phyloP scores from a whole-genome alignment of 2,329 filamentous ascomycete species.

The Thelonectria discophora region DNA sequence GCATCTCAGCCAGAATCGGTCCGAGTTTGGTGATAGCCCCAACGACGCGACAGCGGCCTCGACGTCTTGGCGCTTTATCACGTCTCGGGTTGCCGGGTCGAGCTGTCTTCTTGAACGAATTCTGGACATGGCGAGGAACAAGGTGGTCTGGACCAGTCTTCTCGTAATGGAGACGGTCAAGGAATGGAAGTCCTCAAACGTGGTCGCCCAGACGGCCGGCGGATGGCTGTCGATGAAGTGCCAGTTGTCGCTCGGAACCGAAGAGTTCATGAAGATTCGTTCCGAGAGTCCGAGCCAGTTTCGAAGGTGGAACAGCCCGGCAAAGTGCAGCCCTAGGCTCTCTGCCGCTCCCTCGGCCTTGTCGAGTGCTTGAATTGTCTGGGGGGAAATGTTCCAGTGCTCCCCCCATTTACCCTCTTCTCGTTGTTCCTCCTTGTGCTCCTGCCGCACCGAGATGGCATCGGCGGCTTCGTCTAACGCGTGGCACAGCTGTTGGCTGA shows the following conservation, averaged over 20 bases:
- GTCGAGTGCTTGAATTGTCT: constrained; percentile 46
- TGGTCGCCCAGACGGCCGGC: constrained; percentile 78
- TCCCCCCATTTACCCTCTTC: constrained; percentile 70
- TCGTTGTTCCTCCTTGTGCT: constrained; percentile 65
- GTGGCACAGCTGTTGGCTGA: constrained; percentile 71
- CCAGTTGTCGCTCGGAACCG: constrained; percentile 73
- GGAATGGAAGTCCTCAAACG: constrained; percentile 78
- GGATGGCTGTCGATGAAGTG: constrained; percentile 63
- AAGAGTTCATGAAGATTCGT: constrained; percentile 78
- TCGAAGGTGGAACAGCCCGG: constrained; percentile 65
- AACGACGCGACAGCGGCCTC: constrained; percentile 59
- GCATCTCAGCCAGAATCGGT: constrained; percentile 57
- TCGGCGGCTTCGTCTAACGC: constrained; percentile 76
- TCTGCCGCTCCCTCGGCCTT: constrained; percentile 32
- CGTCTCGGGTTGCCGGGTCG: constrained; percentile 39
- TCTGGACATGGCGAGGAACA: constrained; percentile 77
- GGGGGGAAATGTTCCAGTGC: constrained; percentile 70
- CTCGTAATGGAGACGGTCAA: constrained; percentile 74
- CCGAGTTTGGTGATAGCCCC: constrained; percentile 50
- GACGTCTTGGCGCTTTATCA: constrained; percentile 57
- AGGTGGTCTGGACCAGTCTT: constrained; percentile 72
- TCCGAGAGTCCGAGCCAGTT: constrained; percentile 72
- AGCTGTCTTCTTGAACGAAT: constrained; percentile 60
- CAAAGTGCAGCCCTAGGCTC: constrained; percentile 54
- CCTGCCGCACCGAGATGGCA: constrained; percentile 69